These are phyloP conservation scores for Glarea lozoyensis DNA, from an alignment of 495 filamentous ascomycete species.

Conservation along the genomic window DNA sequence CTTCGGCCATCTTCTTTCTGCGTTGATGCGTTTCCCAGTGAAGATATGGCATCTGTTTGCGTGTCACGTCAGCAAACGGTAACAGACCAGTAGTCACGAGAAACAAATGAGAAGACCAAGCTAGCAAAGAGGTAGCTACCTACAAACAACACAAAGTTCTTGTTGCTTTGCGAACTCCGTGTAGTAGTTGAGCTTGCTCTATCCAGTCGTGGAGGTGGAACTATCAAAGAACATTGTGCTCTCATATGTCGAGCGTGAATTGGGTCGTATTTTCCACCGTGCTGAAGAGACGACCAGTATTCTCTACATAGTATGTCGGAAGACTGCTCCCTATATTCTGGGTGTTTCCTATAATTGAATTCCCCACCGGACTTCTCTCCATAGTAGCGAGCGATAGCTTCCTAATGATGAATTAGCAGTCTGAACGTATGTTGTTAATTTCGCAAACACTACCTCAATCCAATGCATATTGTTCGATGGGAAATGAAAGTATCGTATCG, in stretches of 20 bases:
- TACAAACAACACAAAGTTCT: neutral
- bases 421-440: neutral
- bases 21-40: neutral
- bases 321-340: neutral
- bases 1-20: neutral
- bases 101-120: neutral
- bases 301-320: neutral
- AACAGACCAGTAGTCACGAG: neutral
- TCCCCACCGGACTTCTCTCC: neutral
- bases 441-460: neutral
- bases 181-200: neutral
- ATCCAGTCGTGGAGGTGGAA: neutral
- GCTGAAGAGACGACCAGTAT: neutral
- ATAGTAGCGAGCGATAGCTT: neutral
- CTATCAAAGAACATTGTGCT: neutral
- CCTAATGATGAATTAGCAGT: neutral
- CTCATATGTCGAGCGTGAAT: neutral
- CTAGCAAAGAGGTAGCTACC: neutral
- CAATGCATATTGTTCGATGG: neutral
- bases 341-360: neutral
- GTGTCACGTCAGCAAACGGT: too few species aligned
- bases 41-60: neutral
- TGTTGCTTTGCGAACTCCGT: neutral
- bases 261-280: neutral
- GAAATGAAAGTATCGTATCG: neutral